Evolutionary conservation across 257 asterid genomes (phyloP).

Genomic region (Coffea eugenioides): DNA sequence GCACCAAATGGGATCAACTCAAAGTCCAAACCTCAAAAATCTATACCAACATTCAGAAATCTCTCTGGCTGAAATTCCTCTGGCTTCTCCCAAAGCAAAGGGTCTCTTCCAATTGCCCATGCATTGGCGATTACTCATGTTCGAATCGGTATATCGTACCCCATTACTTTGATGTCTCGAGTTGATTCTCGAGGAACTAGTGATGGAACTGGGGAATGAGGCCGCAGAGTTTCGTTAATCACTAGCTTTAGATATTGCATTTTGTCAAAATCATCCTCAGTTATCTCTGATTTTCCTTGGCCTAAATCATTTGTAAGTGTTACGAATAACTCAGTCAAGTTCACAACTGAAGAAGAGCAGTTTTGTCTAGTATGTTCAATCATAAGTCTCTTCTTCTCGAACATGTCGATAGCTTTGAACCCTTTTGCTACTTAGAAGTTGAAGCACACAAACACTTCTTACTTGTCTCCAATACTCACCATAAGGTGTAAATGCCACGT

Average conservation of each 20-base stretch:
- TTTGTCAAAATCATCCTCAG: constrained; percentile 33
- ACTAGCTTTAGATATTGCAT: constrained; percentile 50
- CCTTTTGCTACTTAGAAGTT: too few relatives aligned
- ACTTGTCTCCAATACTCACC: too few relatives aligned
- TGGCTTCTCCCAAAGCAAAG: constrained; percentile 41
- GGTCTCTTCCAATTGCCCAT: constrained; percentile 55
- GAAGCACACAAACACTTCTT: too few relatives aligned
- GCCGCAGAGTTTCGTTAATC: constrained; percentile 41
- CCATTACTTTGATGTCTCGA: constrained; percentile 33
- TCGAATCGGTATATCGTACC: constrained; percentile 33
- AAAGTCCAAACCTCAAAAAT: constrained; percentile 43
- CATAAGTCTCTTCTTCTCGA: too few relatives aligned
- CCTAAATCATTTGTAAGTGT: not conserved
- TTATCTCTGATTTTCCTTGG: constrained; percentile 24
- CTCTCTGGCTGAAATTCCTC: constrained; percentile 53
- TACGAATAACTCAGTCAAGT: too few relatives aligned
- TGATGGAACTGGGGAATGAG: constrained; percentile 45
- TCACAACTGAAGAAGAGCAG: too few relatives aligned
- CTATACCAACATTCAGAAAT: constrained; percentile 28
- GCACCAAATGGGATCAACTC: constrained; percentile 58
- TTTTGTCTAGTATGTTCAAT: too few relatives aligned
- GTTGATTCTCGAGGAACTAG: constrained; percentile 46
- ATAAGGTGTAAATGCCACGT: too few relatives aligned
- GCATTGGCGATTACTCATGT: constrained; percentile 40
- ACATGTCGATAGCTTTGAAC: too few relatives aligned